phyloP scores from a whole-genome alignment of 2,329 filamentous ascomycete species.

The Fusarium sp. region DNA sequence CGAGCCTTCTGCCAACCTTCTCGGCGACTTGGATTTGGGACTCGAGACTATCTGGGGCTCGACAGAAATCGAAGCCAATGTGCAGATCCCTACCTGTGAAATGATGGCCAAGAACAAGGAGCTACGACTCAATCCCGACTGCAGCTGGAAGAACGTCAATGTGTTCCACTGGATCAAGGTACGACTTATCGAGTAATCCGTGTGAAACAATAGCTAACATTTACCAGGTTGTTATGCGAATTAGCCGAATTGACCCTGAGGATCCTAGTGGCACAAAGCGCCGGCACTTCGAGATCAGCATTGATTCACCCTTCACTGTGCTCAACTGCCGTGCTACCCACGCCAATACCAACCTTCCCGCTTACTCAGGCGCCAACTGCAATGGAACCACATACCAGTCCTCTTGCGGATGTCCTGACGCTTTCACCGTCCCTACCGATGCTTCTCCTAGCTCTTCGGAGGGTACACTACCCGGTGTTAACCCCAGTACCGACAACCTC shows the following conservation, averaged over 20 bases:
- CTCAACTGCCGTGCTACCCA: conserved; percentile 94
- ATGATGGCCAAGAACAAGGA: conserved; percentile 81
- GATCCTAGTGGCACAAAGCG: conserved; percentile 79
- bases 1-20: conserved; percentile 73
- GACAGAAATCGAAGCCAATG: conserved; percentile 94
- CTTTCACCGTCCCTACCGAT: conserved; percentile 64
- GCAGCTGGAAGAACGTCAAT: conserved; percentile 92
- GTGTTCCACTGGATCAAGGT: conserved; percentile 98
- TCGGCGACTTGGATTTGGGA: conserved; percentile 81
- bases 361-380: conserved; percentile 72
- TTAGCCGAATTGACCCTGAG: conserved; percentile 83
- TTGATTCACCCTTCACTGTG: conserved; percentile 94
- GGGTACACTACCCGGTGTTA: conserved; percentile 58
- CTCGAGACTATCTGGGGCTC: conserved; percentile 82
- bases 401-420: conserved; percentile 67
- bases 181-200: conserved; percentile 44
- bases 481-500: conserved; percentile 52
- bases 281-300: conserved; percentile 94
- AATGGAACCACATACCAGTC: conserved; percentile 59
- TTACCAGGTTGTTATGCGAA: conserved; percentile 85
- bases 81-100: conserved; percentile 89
- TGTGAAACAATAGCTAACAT: neutral
- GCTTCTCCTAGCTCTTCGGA: conserved; percentile 75
- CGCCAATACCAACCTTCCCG: conserved; percentile 86
- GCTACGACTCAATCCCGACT: conserved; percentile 83